These are phyloP conservation scores for Bretschneidera sinensis DNA, from an alignment of 345 rosid genomes.

Conservation along the genomic window DNA sequence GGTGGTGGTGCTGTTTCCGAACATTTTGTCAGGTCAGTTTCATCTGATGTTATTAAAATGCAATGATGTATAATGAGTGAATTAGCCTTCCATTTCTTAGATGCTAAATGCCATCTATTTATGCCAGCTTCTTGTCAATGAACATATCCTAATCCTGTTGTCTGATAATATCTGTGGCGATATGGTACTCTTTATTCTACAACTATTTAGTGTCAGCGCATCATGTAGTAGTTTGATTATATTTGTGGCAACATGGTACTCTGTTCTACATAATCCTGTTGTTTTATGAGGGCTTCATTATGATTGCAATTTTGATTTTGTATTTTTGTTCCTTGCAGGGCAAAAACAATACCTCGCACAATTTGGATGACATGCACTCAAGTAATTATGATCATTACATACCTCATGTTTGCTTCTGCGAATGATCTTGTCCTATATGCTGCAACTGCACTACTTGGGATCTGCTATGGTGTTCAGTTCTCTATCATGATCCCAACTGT, in stretches of 20 bases:
- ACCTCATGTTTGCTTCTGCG: conserved; percentile 57
- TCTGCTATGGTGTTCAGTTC: conserved; percentile 63
- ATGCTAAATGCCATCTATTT: too few relatives aligned
- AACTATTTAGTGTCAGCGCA: too few relatives aligned
- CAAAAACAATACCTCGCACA: conserved; percentile 50
- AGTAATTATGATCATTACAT: conserved; percentile 42
- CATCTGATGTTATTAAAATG: background rate
- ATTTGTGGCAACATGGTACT: too few relatives aligned
- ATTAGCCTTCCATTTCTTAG: too few relatives aligned
- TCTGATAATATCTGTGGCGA: too few relatives aligned
- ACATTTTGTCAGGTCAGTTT: conserved; percentile 56
- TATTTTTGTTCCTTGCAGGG: conserved; percentile 29
- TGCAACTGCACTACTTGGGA: conserved; percentile 56
- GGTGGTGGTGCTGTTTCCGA: conserved; percentile 61
- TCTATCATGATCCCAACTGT: conserved; percentile 62
- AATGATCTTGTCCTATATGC: conserved; percentile 40
- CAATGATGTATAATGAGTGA: background rate
- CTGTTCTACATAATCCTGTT: too few relatives aligned
- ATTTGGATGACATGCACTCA: conserved; percentile 56
- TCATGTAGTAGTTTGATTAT: too few relatives aligned
- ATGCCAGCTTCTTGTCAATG: too few relatives aligned
- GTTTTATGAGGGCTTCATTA: too few relatives aligned
- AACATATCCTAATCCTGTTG: too few relatives aligned
- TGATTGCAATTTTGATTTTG: too few relatives aligned
- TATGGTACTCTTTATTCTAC: too few relatives aligned